Evolutionary conservation across 139 green algal genomes (phyloP), one percentile per base, ranked within the genome.

Genomic region (Auxenochlorella protothecoides): DNA sequence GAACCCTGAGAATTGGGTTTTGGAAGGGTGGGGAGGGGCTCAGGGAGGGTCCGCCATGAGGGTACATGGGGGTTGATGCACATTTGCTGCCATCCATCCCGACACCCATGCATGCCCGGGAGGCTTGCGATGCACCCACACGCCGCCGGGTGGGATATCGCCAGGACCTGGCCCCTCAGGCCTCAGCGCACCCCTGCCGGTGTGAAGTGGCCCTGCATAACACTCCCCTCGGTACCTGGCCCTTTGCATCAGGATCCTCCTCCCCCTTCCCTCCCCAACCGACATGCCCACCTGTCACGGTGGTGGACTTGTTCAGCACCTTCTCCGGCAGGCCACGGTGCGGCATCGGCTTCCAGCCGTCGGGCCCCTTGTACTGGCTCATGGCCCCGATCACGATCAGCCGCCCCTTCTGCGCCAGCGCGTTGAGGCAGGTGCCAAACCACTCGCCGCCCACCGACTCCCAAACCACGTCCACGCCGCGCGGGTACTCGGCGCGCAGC

Each of bases 371-470:
- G 65, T 84, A 85, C 53, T 73, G 73, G 7, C 63, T 79, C 83
- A 94, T 89, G 78, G 86, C 85, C 52, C 90, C 90, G 55, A 96
- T 93, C 60, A 96, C 74, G 4, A 93, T 68, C 5, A 96, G 73
- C 2, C 83, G 75, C 16, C 90, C 90, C 2, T 78, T 60, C 3
- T 64, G 59, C 3, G 86, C 88, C 53, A 97, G 75, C 0, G 81
- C 79, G 3, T 89, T 77, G 2, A 94, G 54, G 4, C 78, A 84
- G 0, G 75, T 76, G 3, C 76, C 66, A 69, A 97, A 96, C 86
- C 94, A 93, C 4, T 84, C 71, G 4, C 88, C 89, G 3, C 89
- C 84, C 55, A 93, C 88, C 6, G 72, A 77, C 68, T 93, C 88
- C 52, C 79, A 92, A 53, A 91, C 78, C 55, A 93, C 55, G 68